phyloP scores from a whole-genome alignment of 148 eudicot species.

The Camellia japonica region DNA sequence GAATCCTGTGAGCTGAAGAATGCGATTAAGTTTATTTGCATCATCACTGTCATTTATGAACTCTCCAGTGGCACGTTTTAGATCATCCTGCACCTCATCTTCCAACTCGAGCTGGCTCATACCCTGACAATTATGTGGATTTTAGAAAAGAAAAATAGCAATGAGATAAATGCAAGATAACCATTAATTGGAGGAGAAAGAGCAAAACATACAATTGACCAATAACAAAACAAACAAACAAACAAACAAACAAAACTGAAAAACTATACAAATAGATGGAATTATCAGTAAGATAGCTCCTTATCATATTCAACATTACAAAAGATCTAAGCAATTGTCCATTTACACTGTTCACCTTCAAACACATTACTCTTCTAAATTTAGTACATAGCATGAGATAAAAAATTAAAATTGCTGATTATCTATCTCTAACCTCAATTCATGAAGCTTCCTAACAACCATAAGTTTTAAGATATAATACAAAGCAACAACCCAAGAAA shows the following conservation, averaged over 20 bases:
- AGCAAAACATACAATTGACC: background rate
- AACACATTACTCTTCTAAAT: background rate
- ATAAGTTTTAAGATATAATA: background rate
- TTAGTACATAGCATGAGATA: background rate
- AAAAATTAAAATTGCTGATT: background rate
- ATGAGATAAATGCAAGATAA: background rate
- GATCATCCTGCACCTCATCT: slow-evolving; percentile 95
- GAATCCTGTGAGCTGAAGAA: slow-evolving; percentile 94
- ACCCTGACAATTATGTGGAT: slow-evolving; percentile 47
- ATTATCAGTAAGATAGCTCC: background rate
- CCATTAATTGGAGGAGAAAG: background rate
- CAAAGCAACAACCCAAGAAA: background rate
- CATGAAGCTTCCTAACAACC: background rate
- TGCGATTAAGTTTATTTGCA: slow-evolving; percentile 85
- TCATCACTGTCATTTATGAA: slow-evolving; percentile 75
- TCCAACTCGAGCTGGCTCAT: slow-evolving; percentile 98
- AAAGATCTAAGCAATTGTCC: background rate
- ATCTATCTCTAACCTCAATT: background rate
- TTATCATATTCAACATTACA: background rate
- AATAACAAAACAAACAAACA: background rate
- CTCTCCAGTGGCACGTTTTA: slow-evolving; percentile 95
- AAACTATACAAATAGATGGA: background rate
- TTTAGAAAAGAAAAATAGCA: background rate
- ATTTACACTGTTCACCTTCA: background rate
- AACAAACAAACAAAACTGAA: no score